A percentile compares a stretch with the other conserved stretches of the same genome.
Conservation (phyloP, 257 asterid genomes). For the Solanum arcanum region DNA sequence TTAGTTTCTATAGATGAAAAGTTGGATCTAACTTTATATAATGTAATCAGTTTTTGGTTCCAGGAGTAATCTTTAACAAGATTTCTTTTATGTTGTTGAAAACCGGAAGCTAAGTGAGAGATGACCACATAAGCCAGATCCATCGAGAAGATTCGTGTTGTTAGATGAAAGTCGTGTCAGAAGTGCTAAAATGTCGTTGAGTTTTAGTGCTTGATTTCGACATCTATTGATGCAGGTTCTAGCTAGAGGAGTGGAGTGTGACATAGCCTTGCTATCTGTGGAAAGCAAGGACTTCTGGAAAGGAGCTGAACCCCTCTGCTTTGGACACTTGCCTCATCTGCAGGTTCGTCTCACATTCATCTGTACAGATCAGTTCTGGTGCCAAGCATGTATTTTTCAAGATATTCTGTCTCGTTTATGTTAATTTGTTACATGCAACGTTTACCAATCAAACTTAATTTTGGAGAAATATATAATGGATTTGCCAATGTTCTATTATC, state of each 20-base stretch:
- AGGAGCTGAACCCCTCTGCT: slow-evolving; percentile 69
- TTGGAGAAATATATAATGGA: neutral
- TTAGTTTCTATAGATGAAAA: neutral
- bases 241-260: slow-evolving; percentile 87
- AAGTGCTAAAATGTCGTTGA: neutral
- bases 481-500: neutral
- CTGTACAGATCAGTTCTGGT: neutral
- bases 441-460: neutral
- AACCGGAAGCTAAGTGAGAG: neutral
- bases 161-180: neutral
- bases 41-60: neutral
- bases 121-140: neutral
- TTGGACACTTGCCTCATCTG: slow-evolving; percentile 70
- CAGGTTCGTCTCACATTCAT: slow-evolving; percentile 39
- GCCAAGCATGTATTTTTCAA: neutral
- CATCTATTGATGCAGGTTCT: slow-evolving; percentile 39
- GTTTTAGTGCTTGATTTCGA: neutral
- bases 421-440: neutral
- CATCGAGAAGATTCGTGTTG: neutral
- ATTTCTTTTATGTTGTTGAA: neutral
- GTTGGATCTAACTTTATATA: neutral
- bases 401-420: neutral
- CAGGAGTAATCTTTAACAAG: neutral
- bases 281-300: slow-evolving; percentile 79
- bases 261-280: slow-evolving; percentile 79